These are phyloP conservation scores for Casuarina cunninghamiana DNA, from an alignment of 306 rosid species.

Conservation along the genomic window DNA sequence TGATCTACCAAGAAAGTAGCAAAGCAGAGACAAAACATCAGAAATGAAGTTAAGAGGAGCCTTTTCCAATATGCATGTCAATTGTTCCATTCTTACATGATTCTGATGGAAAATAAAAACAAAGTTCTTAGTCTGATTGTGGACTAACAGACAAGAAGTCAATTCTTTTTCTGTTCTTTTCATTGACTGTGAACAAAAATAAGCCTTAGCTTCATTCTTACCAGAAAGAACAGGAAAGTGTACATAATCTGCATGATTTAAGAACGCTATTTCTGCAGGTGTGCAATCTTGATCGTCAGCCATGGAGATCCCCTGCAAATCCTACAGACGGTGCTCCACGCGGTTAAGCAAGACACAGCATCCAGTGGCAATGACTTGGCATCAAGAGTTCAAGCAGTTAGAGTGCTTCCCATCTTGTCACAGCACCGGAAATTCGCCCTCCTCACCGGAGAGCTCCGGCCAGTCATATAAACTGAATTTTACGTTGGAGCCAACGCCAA, in stretches of 20 bases:
- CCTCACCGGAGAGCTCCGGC: constrained; percentile 76
- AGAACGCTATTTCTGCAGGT: constrained; percentile 38
- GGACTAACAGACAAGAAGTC: not conserved
- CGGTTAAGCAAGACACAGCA: constrained; percentile 46
- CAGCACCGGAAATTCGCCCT: constrained; percentile 68
- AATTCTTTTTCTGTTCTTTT: not conserved
- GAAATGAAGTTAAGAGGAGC: not conserved
- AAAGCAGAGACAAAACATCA: not conserved
- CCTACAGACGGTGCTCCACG: constrained; percentile 64
- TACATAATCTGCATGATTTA: not conserved
- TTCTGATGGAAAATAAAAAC: not conserved
- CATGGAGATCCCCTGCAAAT: constrained; percentile 91
- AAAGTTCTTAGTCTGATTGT: not conserved
- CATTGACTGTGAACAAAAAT: not conserved
- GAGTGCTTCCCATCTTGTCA: constrained; percentile 53
- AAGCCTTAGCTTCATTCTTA: constrained; percentile 4
- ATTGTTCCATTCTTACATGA: not conserved
- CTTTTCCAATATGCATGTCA: not conserved
- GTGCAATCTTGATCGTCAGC: constrained; percentile 76
- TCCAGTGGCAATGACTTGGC: constrained; percentile 30
- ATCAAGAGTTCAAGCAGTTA: constrained; percentile 52
- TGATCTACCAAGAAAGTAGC: not conserved
- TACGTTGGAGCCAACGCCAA: not conserved
- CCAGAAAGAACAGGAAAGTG: not conserved
- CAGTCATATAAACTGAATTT: constrained; percentile 33